Evolutionary conservation across 805 yeast genomes (phyloP), one percentile per base, ranked within the genome.

Genomic region (Pichia insulana): DNA sequence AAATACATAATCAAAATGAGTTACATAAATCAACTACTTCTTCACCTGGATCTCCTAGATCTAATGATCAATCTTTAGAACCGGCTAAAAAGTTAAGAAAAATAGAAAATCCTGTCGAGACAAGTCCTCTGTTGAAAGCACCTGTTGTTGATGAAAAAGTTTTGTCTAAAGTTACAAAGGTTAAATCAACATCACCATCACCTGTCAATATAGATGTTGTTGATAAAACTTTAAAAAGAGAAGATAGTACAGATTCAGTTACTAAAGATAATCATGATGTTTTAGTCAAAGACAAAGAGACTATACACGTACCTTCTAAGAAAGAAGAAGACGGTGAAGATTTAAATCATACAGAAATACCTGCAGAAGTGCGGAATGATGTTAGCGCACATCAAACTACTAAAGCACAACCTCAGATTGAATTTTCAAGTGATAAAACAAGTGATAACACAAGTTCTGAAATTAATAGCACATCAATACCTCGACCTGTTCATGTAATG

Each of bases 51-150:
- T 9, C 22, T 17, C 35, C 34, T 22, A 32, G 41, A 25, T 33
- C 42, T 10, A 38, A 22, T 32, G 35, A 36, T 12, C 40, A 27
- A 17, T 13, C 40, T 1, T 4, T 28, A 11, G 46, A 43, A 26
- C 37, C 43, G 7, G 27, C 46, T 2, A 43, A 31, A n/a, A 43
- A 43, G 15, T 12, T 30, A 12, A 34, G 31, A 18, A 43, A 36
- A 39, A 18, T 18, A 7, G 34, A 37, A 27, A 20, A 9, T 16
- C 17, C 38, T 3, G 4, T 15, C 6, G 30, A 25, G 26, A 1
- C 22, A 16, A 2, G 25, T 9, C 6, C 10, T 7, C 6, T 12
- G 10, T 12, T 11, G 13, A 28, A 28, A n/a, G 31, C 31, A 28
- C 31, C 31, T 12, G 15, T 28, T 12, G 31, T 28, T 11, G 34